Evolutionary conservation across 2,329 filamentous ascomycete species (phyloP).

Genomic region (Ceratocystis harringtonii): DNA sequence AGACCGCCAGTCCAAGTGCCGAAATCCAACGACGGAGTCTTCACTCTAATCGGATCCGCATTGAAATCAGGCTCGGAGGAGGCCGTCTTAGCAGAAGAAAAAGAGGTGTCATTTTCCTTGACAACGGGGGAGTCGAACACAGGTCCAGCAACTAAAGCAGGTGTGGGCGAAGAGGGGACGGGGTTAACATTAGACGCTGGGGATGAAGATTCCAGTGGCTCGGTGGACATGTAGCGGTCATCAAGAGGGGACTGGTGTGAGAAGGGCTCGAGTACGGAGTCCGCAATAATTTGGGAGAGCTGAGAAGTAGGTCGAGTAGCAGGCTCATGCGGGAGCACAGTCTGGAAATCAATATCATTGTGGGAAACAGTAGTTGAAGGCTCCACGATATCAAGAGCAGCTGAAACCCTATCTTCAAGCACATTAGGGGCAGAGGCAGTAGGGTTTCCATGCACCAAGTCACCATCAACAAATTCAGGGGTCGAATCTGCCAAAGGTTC

Average conservation of each 20-base stretch:
- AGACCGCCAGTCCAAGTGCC: neutral
- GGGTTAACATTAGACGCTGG: neutral
- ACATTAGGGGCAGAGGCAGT: neutral
- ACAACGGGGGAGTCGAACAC: constrained; percentile 4
- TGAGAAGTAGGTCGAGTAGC: neutral
- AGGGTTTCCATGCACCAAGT: neutral
- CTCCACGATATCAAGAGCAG: neutral
- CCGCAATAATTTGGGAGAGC: neutral
- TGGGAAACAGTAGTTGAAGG: neutral
- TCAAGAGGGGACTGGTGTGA: neutral
- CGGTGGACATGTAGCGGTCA: neutral
- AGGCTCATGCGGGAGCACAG: neutral
- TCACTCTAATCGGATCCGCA: constrained; percentile 1
- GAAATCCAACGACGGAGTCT: constrained; percentile 11
- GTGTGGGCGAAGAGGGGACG: neutral
- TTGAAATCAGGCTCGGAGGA: constrained; percentile 6
- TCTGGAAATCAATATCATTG: neutral
- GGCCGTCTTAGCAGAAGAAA: neutral
- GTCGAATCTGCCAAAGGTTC: neutral
- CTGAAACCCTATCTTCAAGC: neutral
- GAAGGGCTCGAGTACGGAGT: neutral
- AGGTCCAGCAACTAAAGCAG: neutral
- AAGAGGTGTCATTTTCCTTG: neutral
- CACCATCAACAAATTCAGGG: neutral
- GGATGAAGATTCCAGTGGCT: neutral